Percentiles rank a stretch among this genome's conserved stretches.
Conservation (phyloP, 2,329 filamentous ascomycete species). For the Teratosphaeria viscida region DNA sequence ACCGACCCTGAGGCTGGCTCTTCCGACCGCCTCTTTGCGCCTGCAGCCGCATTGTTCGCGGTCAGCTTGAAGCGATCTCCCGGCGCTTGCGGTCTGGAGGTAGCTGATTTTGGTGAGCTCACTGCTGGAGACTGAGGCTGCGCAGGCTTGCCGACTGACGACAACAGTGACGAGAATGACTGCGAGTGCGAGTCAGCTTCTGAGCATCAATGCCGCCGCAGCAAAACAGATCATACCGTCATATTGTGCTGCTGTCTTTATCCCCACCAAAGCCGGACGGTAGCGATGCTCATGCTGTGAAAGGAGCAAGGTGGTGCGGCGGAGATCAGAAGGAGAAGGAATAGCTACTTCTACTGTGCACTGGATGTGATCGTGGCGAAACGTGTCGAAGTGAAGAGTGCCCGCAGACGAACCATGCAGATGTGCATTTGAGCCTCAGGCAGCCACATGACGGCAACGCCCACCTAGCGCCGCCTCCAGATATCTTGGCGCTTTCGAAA, state of each 20-base stretch:
- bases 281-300: not conserved
- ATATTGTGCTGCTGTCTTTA: not conserved
- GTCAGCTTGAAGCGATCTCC: slow-evolving; percentile 11
- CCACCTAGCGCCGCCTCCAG: not conserved
- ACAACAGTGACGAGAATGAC: slow-evolving; percentile 22
- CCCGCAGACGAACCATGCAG: not conserved
- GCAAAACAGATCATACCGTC: not conserved
- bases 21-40: slow-evolving; percentile 27
- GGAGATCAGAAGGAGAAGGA: not conserved
- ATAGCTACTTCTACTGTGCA: not conserved
- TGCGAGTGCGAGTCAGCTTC: slow-evolving; percentile 13
- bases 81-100: slow-evolving; percentile 6
- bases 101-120: slow-evolving; percentile 4
- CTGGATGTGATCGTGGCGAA: not conserved
- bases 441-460: not conserved
- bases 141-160: slow-evolving; percentile 15
- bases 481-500: slow-evolving; percentile 3
- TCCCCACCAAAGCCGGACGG: not conserved
- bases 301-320: not conserved
- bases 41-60: slow-evolving; percentile 17
- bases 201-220: not conserved
- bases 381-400: not conserved
- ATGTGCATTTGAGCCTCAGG: not conserved
- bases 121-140: slow-evolving; percentile 12
- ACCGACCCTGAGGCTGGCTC: slow-evolving; percentile 25